phyloP scores from a whole-genome alignment of 176 grass and related monocot species.

The Urochloa ruziziensis region DNA sequence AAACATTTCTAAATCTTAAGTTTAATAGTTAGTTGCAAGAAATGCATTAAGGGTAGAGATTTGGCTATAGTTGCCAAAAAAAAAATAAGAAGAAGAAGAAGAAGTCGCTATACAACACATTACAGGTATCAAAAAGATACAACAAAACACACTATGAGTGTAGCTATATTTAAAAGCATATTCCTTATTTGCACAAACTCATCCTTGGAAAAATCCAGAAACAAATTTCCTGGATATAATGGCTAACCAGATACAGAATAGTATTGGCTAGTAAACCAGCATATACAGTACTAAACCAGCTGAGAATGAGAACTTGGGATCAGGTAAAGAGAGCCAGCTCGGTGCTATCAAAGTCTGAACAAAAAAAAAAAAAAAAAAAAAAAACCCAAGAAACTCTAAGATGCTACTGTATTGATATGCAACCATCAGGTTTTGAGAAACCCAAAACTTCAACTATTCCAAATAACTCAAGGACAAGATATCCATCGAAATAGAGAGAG shows the following conservation, averaged over 20 bases:
- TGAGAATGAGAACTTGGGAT: neutral
- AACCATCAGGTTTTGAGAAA: neutral
- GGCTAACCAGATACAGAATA: neutral
- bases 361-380: neutral
- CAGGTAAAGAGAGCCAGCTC: neutral
- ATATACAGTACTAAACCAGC: neutral
- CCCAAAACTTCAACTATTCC: neutral
- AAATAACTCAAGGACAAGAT: conserved; percentile 5
- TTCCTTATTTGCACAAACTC: neutral
- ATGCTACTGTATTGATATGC: neutral
- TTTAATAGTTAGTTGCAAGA: neutral
- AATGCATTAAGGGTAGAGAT: neutral
- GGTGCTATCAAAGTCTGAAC: neutral
- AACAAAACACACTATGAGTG: neutral
- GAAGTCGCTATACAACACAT: too few relatives aligned
- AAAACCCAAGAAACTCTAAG: neutral
- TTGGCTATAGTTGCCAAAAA: neutral
- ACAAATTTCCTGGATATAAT: neutral
- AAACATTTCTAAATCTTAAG: neutral
- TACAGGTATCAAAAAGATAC: neutral
- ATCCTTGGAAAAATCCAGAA: neutral
- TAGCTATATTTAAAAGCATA: neutral
- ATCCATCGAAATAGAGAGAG: neutral
- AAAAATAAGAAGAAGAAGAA: too few relatives aligned
- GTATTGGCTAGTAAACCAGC: neutral